These are phyloP conservation scores for Eutrema japonicum DNA, from an alignment of 345 rosid species.

Conservation along the genomic window DNA sequence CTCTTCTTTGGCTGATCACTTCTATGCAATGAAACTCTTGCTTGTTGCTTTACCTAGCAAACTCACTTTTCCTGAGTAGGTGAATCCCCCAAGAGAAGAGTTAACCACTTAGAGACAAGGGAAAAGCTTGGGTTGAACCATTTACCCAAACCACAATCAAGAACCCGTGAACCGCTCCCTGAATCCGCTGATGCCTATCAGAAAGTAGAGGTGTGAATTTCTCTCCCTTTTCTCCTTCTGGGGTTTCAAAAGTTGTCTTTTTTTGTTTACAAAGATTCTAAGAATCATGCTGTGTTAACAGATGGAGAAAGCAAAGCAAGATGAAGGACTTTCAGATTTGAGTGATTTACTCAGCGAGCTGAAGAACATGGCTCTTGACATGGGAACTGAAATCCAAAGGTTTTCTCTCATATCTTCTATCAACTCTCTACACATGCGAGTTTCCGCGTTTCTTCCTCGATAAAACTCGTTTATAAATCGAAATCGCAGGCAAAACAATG, in stretches of 20 bases:
- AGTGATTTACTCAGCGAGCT: conserved; percentile 74
- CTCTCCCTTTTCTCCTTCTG: neutral
- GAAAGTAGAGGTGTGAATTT: conserved; percentile 72
- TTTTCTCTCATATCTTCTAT: conserved; percentile 26
- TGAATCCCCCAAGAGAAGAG: conserved; percentile 52
- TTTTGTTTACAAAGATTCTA: neutral
- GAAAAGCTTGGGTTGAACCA: conserved; percentile 77
- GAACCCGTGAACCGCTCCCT: conserved; percentile 44
- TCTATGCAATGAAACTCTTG: neutral
- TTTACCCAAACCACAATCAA: conserved; percentile 49
- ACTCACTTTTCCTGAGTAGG: neutral
- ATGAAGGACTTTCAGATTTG: conserved; percentile 71
- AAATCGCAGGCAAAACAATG: conserved; percentile 65
- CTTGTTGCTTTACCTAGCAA: conserved; percentile 8
- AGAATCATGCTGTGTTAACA: conserved; percentile 41
- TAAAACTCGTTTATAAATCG: conserved; percentile 21
- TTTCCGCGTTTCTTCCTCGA: neutral
- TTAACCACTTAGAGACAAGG: conserved; percentile 62
- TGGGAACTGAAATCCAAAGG: conserved; percentile 87
- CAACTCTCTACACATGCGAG: neutral
- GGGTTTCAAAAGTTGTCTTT: neutral
- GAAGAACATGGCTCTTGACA: conserved; percentile 81
- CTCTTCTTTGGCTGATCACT: conserved; percentile 10
- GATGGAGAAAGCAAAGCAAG: conserved; percentile 82
- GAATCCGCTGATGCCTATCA: conserved; percentile 64